Evolutionary conservation across 345 rosid species (phyloP).

Genomic region (Ceriops decandra): DNA sequence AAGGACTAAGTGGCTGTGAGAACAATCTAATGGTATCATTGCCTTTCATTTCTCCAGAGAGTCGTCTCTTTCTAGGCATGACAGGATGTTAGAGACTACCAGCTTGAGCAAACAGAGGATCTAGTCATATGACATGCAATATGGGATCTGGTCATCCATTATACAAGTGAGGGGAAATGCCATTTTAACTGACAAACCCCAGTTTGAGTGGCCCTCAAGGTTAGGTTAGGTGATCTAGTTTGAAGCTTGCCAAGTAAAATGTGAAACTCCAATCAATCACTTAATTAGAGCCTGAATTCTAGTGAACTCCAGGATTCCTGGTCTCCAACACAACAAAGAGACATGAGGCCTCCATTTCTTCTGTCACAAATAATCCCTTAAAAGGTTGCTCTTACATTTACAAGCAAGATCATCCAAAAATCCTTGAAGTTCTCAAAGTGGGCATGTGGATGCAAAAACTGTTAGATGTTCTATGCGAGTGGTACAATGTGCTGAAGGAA

Average conservation of each 20-base stretch:
- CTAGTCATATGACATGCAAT: not conserved
- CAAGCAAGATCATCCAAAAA: not conserved
- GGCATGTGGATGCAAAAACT: constrained; percentile 1
- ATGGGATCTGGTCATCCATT: not conserved
- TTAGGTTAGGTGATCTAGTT: not conserved
- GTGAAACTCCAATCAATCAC: not conserved
- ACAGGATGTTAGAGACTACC: not conserved
- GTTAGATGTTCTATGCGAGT: not conserved
- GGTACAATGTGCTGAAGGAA: not conserved
- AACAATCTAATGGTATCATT: not conserved
- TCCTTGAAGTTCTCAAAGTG: not conserved
- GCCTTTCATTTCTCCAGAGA: not conserved
- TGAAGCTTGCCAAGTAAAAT: not conserved
- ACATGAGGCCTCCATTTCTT: not conserved
- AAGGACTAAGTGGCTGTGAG: not conserved
- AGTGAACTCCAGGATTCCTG: not conserved
- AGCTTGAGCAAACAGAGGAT: not conserved
- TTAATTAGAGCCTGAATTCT: not conserved
- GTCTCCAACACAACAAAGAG: not conserved
- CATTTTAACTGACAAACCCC: not conserved
- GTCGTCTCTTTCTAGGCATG: not conserved
- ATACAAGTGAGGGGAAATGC: not conserved
- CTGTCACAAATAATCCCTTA: not conserved
- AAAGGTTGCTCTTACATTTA: not conserved
- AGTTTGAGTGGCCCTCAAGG: no score